Conservation (phyloP, 305 asterid species). For the Fraxinus dipetala region DNA sequence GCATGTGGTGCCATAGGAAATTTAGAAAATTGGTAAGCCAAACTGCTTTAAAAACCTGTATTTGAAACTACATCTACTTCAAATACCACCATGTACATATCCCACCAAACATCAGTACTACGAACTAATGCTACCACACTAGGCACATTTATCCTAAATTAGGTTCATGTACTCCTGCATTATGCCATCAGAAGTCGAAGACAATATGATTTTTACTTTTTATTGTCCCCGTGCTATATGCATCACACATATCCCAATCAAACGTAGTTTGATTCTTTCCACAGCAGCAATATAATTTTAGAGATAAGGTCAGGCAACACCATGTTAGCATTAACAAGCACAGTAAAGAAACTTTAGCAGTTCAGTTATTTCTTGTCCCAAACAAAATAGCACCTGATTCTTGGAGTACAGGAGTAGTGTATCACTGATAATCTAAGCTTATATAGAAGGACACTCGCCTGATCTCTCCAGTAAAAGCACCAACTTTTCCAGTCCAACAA, state of each 20-base stretch:
- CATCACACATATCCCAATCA: background rate
- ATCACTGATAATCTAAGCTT: slow-evolving; percentile 13
- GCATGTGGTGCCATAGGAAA: background rate
- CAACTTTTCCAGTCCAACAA: slow-evolving; percentile 93
- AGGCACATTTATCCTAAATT: background rate
- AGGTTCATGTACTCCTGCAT: background rate
- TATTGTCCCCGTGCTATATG: background rate
- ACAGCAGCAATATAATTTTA: background rate
- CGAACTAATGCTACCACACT: background rate
- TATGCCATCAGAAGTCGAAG: background rate
- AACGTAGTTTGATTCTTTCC: background rate
- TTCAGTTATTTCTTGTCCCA: slow-evolving; percentile 18
- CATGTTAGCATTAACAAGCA: background rate
- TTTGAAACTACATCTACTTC: background rate
- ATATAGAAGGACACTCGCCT: slow-evolving; percentile 43
- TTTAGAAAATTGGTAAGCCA: background rate
- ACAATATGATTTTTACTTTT: background rate
- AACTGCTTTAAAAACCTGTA: background rate
- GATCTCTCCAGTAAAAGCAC: slow-evolving; percentile 97
- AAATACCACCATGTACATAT: background rate
- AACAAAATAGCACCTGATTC: slow-evolving; percentile 3
- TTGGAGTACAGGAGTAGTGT: slow-evolving; percentile 6
- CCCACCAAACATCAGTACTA: background rate
- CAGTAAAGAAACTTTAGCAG: background rate
- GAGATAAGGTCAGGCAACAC: background rate